phyloP scores from a whole-genome alignment of 768 basidiomycete genomes.

The Leccinellum luteum region DNA sequence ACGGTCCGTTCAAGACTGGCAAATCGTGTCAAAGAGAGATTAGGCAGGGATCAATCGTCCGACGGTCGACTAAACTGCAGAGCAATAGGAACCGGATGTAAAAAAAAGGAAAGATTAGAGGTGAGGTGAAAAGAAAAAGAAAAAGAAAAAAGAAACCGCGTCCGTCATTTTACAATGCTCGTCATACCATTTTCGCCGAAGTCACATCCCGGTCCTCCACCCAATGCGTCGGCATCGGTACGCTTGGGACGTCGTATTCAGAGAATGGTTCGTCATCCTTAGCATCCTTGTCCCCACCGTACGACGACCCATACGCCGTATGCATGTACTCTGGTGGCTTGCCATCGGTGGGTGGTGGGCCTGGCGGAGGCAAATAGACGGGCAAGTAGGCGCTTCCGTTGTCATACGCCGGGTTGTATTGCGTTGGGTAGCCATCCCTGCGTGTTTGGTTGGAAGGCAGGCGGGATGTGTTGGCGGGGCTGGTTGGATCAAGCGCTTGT shows the following conservation, averaged over 20 bases:
- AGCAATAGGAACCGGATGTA: too few relatives aligned
- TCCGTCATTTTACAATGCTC: not conserved
- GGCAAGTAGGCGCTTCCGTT: constrained; percentile 24
- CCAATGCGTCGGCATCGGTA: constrained; percentile 35
- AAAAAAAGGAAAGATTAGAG: too few relatives aligned
- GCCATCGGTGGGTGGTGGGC: constrained; percentile 44
- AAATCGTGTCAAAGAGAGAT: too few relatives aligned
- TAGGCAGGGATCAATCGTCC: too few relatives aligned
- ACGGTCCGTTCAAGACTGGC: too few relatives aligned
- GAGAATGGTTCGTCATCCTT: constrained; percentile 55
- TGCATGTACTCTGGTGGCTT: constrained; percentile 53
- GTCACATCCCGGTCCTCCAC: constrained; percentile 44
- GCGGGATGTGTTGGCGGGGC: constrained; percentile 49
- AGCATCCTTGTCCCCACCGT: constrained; percentile 29
- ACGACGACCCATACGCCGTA: constrained; percentile 31
- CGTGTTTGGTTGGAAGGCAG: constrained; percentile 38
- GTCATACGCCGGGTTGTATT: constrained; percentile 62
- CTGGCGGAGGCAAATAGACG: constrained; percentile 48
- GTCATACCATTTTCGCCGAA: constrained; percentile 9
- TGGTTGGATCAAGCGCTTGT: constrained; percentile 69
- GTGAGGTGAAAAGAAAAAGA: too few relatives aligned
- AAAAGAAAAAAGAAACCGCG: too few relatives aligned
- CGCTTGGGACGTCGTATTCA: constrained; percentile 41
- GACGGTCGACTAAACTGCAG: too few relatives aligned
- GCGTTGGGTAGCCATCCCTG: constrained; percentile 40